A percentile compares a stretch with the other conserved stretches of the same genome.
Evolutionary conservation across 768 basidiomycete genomes (phyloP).

Genomic region (Royoungia palumana): DNA sequence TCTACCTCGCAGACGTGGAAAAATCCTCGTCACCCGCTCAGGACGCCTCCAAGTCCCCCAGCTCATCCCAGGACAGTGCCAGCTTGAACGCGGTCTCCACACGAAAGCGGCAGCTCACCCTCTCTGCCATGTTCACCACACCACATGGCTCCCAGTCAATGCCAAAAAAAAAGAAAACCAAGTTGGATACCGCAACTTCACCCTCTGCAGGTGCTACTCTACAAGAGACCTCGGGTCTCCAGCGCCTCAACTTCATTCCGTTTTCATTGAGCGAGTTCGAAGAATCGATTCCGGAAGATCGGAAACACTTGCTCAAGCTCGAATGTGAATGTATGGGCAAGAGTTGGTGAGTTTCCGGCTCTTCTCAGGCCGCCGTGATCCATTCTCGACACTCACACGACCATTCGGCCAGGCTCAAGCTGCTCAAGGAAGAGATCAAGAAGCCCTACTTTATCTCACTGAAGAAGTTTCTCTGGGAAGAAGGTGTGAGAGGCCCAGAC

Average conservation of each 20-base stretch:
- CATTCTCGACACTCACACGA: slow-evolving; percentile 1
- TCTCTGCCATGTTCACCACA: slow-evolving; percentile 59
- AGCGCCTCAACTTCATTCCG: slow-evolving; percentile 60
- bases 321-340: slow-evolving; percentile 74
- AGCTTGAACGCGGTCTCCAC: no score
- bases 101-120: slow-evolving; percentile 57
- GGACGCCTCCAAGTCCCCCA: slow-evolving; percentile 15
- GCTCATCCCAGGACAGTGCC: slow-evolving; percentile 28
- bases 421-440: slow-evolving; percentile 69
- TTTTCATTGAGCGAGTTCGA: slow-evolving; percentile 57
- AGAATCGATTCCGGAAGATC: slow-evolving; percentile 54
- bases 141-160: slow-evolving; percentile 28
- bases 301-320: slow-evolving; percentile 55
- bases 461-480: slow-evolving; percentile 65
- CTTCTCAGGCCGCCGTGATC: neutral
- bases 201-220: slow-evolving; percentile 17
- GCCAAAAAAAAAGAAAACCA: slow-evolving; percentile 47
- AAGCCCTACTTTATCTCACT: slow-evolving; percentile 74
- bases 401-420: slow-evolving; percentile 54
- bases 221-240: slow-evolving; percentile 14
- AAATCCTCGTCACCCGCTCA: slow-evolving; percentile 8
- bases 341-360: slow-evolving; percentile 48
- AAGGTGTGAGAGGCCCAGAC: slow-evolving; percentile 54
- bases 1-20: slow-evolving; percentile 49
- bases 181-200: slow-evolving; percentile 30